These are phyloP conservation scores for Saccharomycopsis sp. DNA, from an alignment of 805 yeast species.

Conservation along the genomic window DNA sequence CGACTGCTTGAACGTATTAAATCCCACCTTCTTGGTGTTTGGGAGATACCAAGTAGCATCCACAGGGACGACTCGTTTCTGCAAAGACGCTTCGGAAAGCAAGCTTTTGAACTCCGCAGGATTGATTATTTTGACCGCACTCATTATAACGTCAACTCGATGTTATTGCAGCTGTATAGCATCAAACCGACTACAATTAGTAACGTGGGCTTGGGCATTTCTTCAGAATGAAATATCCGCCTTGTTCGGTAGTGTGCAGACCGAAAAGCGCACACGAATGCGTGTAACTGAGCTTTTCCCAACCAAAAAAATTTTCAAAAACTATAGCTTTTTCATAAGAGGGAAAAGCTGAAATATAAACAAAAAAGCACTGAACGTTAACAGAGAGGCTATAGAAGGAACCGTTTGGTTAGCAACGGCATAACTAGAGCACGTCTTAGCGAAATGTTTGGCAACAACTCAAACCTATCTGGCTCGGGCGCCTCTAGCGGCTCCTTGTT, in stretches of 20 bases:
- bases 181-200: no score
- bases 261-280: background rate
- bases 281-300: background rate
- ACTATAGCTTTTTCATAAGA: background rate
- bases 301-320: background rate
- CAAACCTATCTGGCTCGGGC: background rate
- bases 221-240: background rate
- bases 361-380: background rate
- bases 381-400: background rate
- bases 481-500: background rate
- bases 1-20: conserved; percentile 47
- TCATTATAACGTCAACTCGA: no score
- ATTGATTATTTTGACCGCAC: background rate
- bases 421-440: background rate
- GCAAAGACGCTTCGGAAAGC: background rate
- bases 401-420: background rate
- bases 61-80: conserved; percentile 44
- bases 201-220: no score
- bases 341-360: background rate
- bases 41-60: conserved; percentile 96
- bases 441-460: background rate
- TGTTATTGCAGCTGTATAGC: no score
- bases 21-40: conserved; percentile 52
- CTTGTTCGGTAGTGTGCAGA: background rate
- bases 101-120: background rate